These are phyloP conservation scores for Dianthus caryophyllus DNA, from an alignment of 148 eudicot genomes.

Conservation along the genomic window DNA sequence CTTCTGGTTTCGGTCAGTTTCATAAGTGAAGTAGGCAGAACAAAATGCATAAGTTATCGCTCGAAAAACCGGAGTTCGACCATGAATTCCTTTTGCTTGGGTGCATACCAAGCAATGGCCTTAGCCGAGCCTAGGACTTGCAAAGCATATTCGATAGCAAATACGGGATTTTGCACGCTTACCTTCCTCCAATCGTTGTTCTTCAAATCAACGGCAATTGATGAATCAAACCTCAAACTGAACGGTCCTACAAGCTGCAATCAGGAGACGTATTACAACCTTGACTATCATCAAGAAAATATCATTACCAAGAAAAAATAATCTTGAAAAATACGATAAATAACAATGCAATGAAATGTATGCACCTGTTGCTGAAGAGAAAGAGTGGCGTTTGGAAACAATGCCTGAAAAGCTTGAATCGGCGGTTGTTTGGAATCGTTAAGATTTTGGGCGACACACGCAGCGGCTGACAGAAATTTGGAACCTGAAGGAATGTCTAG, in stretches of 20 bases:
- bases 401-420: conserved; percentile 50
- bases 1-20: background rate
- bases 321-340: no score
- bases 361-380: conserved; percentile 91
- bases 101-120: conserved; percentile 87
- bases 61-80: conserved; percentile 84
- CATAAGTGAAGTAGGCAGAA: background rate
- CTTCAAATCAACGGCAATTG: conserved; percentile 45
- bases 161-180: conserved; percentile 54
- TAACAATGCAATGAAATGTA: background rate
- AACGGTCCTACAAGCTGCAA: conserved; percentile 87
- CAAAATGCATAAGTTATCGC: conserved; percentile 32
- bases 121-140: conserved; percentile 83
- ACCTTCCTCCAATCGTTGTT: conserved; percentile 40
- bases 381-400: conserved; percentile 54
- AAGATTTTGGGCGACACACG: conserved; percentile 49
- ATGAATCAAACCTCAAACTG: conserved; percentile 75
- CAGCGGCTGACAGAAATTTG: conserved; percentile 57
- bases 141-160: conserved; percentile 77
- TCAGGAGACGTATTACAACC: no score
- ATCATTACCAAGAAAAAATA: background rate
- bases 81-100: conserved; percentile 75
- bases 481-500: conserved; percentile 81
- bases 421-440: conserved; percentile 47
- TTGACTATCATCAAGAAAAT: background rate